phyloP scores from a whole-genome alignment of 495 filamentous ascomycete species.

The Neurospora sp. region DNA sequence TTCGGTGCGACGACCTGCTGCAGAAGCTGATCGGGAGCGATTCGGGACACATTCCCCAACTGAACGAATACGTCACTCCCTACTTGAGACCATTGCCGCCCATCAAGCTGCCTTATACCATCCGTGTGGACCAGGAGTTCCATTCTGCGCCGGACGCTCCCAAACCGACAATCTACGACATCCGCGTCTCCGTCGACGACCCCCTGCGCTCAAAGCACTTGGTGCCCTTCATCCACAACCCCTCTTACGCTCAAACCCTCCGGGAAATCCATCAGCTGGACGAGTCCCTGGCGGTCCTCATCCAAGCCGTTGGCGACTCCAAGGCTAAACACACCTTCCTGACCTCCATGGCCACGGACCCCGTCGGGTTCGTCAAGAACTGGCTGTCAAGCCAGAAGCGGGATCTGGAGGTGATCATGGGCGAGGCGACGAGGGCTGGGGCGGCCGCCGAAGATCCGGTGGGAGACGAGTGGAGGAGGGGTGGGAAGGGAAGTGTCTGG shows the following conservation, averaged over 20 bases:
- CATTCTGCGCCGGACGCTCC: constrained; percentile 39
- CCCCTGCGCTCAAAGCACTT: constrained; percentile 58
- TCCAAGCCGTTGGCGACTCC: constrained; percentile 66
- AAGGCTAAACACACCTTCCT: constrained; percentile 84
- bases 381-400: constrained; percentile 85
- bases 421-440: constrained; percentile 62
- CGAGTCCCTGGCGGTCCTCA: constrained; percentile 68
- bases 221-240: constrained; percentile 45
- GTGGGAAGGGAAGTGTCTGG: constrained; percentile 43
- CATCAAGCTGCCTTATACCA: constrained; percentile 79
- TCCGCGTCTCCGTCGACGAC: constrained; percentile 76
- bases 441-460: constrained; percentile 40
- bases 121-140: constrained; percentile 83
- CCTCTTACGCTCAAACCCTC: constrained; percentile 50
- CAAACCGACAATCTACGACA: constrained; percentile 73
- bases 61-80: constrained; percentile 62
- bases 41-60: constrained; percentile 76
- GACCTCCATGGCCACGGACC: constrained; percentile 63
- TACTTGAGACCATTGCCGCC: constrained; percentile 76
- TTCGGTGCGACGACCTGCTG: constrained; percentile 78
- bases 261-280: constrained; percentile 64
- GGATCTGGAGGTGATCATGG: constrained; percentile 81
- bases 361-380: constrained; percentile 64
- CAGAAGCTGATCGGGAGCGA: constrained; percentile 66
- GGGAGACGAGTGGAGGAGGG: constrained; percentile 47